Base-by-base conservation (phyloP, 352 stramenopile species). In the Phytophthora sp. region DNA sequence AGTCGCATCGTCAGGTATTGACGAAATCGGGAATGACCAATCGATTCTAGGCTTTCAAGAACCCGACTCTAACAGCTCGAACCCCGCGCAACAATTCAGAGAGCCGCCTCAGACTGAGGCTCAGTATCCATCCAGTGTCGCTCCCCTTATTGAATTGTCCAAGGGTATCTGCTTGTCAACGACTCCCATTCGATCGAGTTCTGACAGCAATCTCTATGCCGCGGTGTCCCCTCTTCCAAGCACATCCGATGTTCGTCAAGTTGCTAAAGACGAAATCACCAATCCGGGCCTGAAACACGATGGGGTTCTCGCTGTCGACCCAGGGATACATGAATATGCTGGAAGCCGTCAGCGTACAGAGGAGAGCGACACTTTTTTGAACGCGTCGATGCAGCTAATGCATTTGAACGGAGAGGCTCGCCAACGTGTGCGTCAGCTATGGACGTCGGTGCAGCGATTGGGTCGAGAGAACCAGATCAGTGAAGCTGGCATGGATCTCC, bases 321-420 rank as follows among this genome's bases (percentile, higher is more conserved):
- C n/a, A n/a, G n/a, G n/a, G n/a, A n/a, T n/a, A n/a, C n/a, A n/a
- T n/a, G n/a, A n/a, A n/a, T n/a, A n/a, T n/a, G n/a, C n/a, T n/a
- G n/a, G n/a, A n/a, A n/a, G 12, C 26, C 27, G 16, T 41, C 6
- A 23, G 1, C 1, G n/a, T 50, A 33, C 30, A 47, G 50, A 66
- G 8, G 66, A 66, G 6, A 62, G 66, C 12, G 71, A 84, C 18
- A 70, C 74, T 5, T 88, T 89, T 35, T 54, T 91, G 13, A 79
- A 79, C 33, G 79, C 80, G 13, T 91, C 82, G 11, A 76, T 91
- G 30, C 82, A 93, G 57, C 55, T 91, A 0, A 51, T 89, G 39
- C 77, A 91, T 54, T 49, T 86, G 7, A 86, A 93, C 24, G 84
- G 80, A 58, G 78, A 91, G 26, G 66, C 71, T 27, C 80, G 76